These are phyloP conservation scores for Endocladia muricata DNA, from an alignment of 31 red algal genomes.

Conservation along the genomic window DNA sequence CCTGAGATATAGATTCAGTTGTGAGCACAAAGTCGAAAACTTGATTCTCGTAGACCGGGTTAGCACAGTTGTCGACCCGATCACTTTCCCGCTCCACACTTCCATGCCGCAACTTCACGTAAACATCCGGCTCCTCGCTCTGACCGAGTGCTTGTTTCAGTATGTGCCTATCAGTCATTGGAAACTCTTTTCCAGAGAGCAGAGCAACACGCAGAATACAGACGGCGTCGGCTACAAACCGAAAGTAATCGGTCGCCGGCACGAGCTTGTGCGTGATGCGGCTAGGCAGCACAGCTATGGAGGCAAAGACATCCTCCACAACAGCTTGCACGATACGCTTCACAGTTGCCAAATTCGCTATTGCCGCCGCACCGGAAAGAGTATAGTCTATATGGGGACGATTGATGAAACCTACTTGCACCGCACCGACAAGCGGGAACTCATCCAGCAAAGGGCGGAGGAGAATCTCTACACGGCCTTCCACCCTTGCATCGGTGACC, in stretches of 20 bases:
- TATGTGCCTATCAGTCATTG: slow-evolving; percentile 43
- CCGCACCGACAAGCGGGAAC: slow-evolving; percentile 50
- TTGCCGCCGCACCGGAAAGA: slow-evolving; percentile 44
- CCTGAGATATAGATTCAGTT: slow-evolving; percentile 29
- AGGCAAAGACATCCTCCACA: slow-evolving; percentile 37
- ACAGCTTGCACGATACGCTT: slow-evolving; percentile 31
- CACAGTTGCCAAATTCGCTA: slow-evolving; percentile 27
- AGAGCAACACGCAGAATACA: slow-evolving; percentile 53
- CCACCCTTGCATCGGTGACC: slow-evolving; percentile 27
- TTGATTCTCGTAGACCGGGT: slow-evolving; percentile 47
- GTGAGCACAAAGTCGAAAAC: slow-evolving; percentile 60
- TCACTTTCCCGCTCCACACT: slow-evolving; percentile 28
- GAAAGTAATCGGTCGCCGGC: slow-evolving; percentile 44
- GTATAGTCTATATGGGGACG: slow-evolving; percentile 38
- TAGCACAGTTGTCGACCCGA: slow-evolving; percentile 18
- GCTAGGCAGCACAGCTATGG: slow-evolving; percentile 44
- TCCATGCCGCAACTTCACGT: slow-evolving; percentile 44
- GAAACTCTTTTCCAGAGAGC: slow-evolving; percentile 47
- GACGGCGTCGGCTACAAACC: slow-evolving; percentile 40
- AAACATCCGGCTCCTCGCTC: slow-evolving; percentile 57
- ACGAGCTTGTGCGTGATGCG: slow-evolving; percentile 42
- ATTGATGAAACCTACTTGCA: slow-evolving; percentile 67
- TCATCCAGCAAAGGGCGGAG: slow-evolving; percentile 40
- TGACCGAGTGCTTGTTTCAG: slow-evolving; percentile 60
- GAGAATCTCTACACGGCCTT: slow-evolving; percentile 57